Evolutionary conservation across 1,139 yeast species (phyloP).

Genomic region (Lodderomyces pseudojiufengensis): DNA sequence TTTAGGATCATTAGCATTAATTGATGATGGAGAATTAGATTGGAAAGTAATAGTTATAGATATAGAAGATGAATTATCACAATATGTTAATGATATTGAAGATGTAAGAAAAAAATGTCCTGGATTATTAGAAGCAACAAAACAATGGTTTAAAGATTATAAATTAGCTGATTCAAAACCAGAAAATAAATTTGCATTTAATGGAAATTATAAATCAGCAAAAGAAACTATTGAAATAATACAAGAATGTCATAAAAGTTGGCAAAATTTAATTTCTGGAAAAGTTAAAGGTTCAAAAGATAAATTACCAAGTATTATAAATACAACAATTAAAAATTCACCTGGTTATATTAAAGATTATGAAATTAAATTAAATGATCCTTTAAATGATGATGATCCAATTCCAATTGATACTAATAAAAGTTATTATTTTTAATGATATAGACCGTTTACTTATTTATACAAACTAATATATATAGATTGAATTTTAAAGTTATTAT

Average conservation of each 20-base stretch:
- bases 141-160: constrained; percentile 89
- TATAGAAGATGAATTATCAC: constrained; percentile 70
- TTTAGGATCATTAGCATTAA: constrained; percentile 79
- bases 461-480: constrained; percentile 4
- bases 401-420: constrained; percentile 23
- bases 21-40: constrained; percentile 92
- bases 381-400: constrained; percentile 23
- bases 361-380: constrained; percentile 15
- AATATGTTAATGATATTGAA: constrained; percentile 66
- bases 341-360: constrained; percentile 26
- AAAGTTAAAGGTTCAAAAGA: constrained; percentile 42
- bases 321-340: constrained; percentile 61
- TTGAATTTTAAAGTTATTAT: background rate
- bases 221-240: constrained; percentile 70
- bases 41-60: constrained; percentile 87
- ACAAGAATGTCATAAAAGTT: constrained; percentile 66
- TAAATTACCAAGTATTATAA: constrained; percentile 44
- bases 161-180: constrained; percentile 92
- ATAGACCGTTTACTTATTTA: too few relatives aligned
- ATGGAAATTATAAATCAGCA: constrained; percentile 74
- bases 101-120: constrained; percentile 78
- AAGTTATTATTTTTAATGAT: constrained; percentile 13
- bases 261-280: constrained; percentile 61
- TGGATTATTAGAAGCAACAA: constrained; percentile 75
- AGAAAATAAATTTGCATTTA: constrained; percentile 78